phyloP scores from a whole-genome alignment of 2,329 filamentous ascomycete genomes.

The Epichloe uncinata region DNA sequence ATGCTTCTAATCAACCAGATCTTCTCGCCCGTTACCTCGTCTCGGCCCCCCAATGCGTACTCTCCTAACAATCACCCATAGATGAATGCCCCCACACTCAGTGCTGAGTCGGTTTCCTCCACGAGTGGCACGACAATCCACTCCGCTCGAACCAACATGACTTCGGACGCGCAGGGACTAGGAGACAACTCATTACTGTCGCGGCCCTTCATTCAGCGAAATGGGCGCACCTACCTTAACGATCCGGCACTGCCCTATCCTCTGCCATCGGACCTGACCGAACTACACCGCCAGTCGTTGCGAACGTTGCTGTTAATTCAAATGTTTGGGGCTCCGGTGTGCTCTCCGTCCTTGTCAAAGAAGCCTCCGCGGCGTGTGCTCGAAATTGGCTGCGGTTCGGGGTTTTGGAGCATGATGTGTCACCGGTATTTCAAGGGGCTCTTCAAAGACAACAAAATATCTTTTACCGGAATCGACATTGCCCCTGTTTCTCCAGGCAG shows the following conservation, averaged over 20 bases:
- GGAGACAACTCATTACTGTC: slow-evolving; percentile 25
- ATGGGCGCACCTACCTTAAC: slow-evolving; percentile 73
- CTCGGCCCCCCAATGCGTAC: background rate
- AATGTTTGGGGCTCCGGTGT: slow-evolving; percentile 69
- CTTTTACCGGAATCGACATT: slow-evolving; percentile 74
- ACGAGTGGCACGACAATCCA: slow-evolving; percentile 29
- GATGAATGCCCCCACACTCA: slow-evolving; percentile 23
- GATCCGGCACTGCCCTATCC: slow-evolving; percentile 63
- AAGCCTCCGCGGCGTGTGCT: slow-evolving; percentile 65
- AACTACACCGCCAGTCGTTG: slow-evolving; percentile 77
- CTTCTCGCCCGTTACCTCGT: background rate
- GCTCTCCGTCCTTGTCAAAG: slow-evolving; percentile 51
- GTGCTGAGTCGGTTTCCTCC: slow-evolving; percentile 34
- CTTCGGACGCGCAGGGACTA: slow-evolving; percentile 33
- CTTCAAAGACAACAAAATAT: slow-evolving; percentile 46
- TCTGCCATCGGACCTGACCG: slow-evolving; percentile 75
- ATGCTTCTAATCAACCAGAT: background rate
- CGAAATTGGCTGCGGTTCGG: slow-evolving; percentile 78
- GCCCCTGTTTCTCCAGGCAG: slow-evolving; percentile 49
- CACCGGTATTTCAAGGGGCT: slow-evolving; percentile 57
- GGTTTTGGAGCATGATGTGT: slow-evolving; percentile 81
- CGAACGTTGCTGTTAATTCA: slow-evolving; percentile 70
- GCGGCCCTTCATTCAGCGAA: slow-evolving; percentile 53
- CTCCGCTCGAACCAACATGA: slow-evolving; percentile 32
- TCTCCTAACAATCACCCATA: slow-evolving; percentile 15